phyloP scores from a whole-genome alignment of 768 basidiomycete species.

The Russula olivacea region DNA sequence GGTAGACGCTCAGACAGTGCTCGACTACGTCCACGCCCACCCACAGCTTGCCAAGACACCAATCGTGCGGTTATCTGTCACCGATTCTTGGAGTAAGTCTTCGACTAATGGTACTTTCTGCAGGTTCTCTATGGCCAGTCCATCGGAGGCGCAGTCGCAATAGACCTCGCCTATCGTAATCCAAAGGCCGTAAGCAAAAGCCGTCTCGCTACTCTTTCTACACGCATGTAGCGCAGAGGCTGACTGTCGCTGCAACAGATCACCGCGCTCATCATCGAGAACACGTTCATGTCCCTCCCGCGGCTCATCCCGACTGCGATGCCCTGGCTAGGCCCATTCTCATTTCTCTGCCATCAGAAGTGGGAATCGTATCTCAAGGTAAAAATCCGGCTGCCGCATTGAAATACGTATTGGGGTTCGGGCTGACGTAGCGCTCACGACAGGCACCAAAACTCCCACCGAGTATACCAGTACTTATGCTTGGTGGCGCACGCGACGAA shows the following conservation, averaged over 20 bases:
- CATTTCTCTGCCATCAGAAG: conserved; percentile 80
- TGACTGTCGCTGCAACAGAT: conserved; percentile 41
- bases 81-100: too few species aligned
- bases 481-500: conserved; percentile 68
- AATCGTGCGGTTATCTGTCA: conserved; percentile 43
- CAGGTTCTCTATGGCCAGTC: conserved; percentile 79
- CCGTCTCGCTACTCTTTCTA: background rate
- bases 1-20: conserved; percentile 77
- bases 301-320: conserved; percentile 75
- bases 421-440: background rate
- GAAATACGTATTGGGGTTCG: conserved; percentile 6
- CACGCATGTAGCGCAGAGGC: too few species aligned
- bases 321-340: conserved; percentile 63
- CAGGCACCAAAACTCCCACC: conserved; percentile 46
- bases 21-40: conserved; percentile 67
- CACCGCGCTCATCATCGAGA: conserved; percentile 79
- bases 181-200: conserved; percentile 47
- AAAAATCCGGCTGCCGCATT: conserved; percentile 33
- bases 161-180: conserved; percentile 80
- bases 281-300: conserved; percentile 85
- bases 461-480: conserved; percentile 69
- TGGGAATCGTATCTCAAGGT: conserved; percentile 74
- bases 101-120: background rate
- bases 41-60: conserved; percentile 58
- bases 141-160: conserved; percentile 89